Base-by-base conservation (phyloP, 768 basidiomycete species). In the Phylloporus sp. region DNA sequence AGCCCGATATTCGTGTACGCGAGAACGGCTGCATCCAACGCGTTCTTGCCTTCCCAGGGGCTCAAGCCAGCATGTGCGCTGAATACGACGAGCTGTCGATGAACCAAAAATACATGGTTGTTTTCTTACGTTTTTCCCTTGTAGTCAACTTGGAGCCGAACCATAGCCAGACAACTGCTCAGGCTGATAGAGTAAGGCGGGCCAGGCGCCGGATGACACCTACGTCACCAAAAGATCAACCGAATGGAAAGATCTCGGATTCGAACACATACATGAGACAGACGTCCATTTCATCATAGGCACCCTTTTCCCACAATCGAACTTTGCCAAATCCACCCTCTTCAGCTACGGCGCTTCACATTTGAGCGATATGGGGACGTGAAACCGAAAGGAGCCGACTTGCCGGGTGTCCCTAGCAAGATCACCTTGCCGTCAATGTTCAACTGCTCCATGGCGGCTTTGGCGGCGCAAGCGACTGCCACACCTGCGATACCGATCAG, bases 11-110 rank as follows among this genome's bases (percentile, higher is more conserved):
- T 86, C 39, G 77, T 84, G 60, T 93, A 92, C 4, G 86, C 84
- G 4, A 90, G 72, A 5, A 91, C 84, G n/a, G 88, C 89, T 1
- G 91, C 91, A 59, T 94, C 90, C 11, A 91, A 66, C 1, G 90
- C 83, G 52, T 92, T 91, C 49, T 72, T 74, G 2, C 88, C 90
- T 62, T 90, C 85, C 89, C 90, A 91, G 20, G 89, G 90, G 18
- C 82, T 84, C 22, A 86, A 69, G 1, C 81, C 81, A 4, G 86
- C 87, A 59, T 89, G 88, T 4, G 88, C 86, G 10, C 86, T 89
- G 45, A 35, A 34, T 11, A 22, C n/a, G 24, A 34, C 38, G 6
- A 9, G 22, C 28, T 23, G 46, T 15, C n/a, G n/a, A 31, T 13
- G 18, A 5, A 24, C 8, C 18, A 31, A 26, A 18, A 24, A 26